Evolutionary conservation across 1,139 yeast species (phyloP).

Genomic region (Debaryomyces coudertii): DNA sequence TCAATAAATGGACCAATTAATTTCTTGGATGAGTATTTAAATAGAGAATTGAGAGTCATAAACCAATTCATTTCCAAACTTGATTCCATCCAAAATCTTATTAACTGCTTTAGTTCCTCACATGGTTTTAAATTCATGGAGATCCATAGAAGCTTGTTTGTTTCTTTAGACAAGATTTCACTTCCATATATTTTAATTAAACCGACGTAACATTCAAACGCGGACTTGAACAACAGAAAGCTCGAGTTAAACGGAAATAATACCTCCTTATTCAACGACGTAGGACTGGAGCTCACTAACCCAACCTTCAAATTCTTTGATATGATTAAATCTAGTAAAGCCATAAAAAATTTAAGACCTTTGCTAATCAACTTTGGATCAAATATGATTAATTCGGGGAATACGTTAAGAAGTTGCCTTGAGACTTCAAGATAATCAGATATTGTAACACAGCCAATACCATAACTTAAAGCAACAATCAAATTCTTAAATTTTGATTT

Average conservation of each 20-base stretch:
- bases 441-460: conserved; percentile 36
- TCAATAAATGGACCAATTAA: conserved; percentile 45
- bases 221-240: conserved; percentile 36
- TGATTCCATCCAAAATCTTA: conserved; percentile 45
- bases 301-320: conserved; percentile 45
- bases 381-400: conserved; percentile 46
- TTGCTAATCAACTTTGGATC: conserved; percentile 41
- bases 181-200: conserved; percentile 44
- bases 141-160: conserved; percentile 44
- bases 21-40: conserved; percentile 41
- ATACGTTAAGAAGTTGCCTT: conserved; percentile 30
- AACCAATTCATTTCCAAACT: conserved; percentile 46
- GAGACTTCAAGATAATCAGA: conserved; percentile 33
- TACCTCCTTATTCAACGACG: conserved; percentile 37
- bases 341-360: conserved; percentile 34
- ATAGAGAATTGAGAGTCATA: conserved; percentile 40
- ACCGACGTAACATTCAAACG: conserved; percentile 45
- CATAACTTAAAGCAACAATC: conserved; percentile 34
- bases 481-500: conserved; percentile 32
- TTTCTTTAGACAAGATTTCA: conserved; percentile 37
- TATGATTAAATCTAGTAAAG: conserved; percentile 35
- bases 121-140: conserved; percentile 49
- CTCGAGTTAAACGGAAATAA: conserved; percentile 48
- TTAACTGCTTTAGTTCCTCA: conserved; percentile 35
- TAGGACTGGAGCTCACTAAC: conserved; percentile 35